These are phyloP conservation scores for Naganishia vaughanmartiniae DNA, from an alignment of 768 basidiomycete species.

Conservation along the genomic window DNA sequence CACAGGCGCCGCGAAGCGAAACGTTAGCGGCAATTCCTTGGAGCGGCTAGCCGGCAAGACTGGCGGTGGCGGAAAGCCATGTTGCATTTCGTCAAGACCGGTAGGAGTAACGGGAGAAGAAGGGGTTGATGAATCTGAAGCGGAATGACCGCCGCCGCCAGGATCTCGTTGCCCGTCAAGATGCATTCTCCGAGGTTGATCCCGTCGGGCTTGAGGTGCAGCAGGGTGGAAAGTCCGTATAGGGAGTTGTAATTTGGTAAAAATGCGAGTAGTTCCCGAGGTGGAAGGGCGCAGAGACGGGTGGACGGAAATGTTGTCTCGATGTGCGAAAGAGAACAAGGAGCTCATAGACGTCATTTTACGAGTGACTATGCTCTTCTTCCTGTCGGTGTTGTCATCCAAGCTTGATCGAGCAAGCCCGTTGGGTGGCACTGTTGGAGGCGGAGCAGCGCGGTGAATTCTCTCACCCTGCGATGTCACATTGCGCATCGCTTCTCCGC, in stretches of 20 bases:
- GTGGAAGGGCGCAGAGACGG: background rate
- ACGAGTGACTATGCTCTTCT: background rate
- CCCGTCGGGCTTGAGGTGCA: background rate
- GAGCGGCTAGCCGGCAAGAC: background rate
- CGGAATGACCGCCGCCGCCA: no score
- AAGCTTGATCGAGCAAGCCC: background rate
- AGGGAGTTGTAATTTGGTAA: background rate
- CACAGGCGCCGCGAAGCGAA: no score
- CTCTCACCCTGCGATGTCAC: background rate
- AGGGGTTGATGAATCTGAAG: background rate
- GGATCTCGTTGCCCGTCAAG: no score
- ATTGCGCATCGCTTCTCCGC: background rate
- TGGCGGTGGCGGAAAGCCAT: background rate
- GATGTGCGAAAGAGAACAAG: background rate
- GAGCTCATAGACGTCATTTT: conserved; percentile 15
- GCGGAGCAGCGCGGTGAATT: background rate
- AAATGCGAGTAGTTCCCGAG: background rate
- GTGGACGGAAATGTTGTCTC: background rate
- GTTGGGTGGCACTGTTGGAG: background rate
- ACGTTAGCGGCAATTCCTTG: background rate
- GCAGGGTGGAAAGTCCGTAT: background rate
- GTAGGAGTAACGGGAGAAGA: background rate
- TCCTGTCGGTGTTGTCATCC: background rate
- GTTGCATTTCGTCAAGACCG: background rate
- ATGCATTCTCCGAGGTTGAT: background rate